These are phyloP conservation scores for Singerocomus rubriflavus DNA, from an alignment of 1,284 basidiomycete genomes.

Conservation along the genomic window DNA sequence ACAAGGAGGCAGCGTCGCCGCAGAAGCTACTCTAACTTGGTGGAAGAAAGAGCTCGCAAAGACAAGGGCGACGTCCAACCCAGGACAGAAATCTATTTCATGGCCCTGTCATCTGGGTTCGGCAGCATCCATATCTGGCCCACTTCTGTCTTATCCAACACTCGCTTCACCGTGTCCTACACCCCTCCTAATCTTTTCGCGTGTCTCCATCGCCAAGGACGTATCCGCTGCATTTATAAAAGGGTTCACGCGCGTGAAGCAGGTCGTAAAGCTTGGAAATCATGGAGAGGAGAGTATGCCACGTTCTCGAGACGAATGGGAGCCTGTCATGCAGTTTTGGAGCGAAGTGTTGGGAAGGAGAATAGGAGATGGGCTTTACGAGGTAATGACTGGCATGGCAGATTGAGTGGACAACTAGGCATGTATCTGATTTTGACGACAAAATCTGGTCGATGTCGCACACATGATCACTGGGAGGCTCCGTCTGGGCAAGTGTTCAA, in stretches of 20 bases:
- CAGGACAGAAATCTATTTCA: constrained; percentile 5
- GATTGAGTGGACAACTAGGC: constrained; percentile 4
- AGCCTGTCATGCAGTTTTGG: constrained; percentile 85
- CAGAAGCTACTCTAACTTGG: constrained; percentile 58
- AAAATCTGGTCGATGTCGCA: not conserved
- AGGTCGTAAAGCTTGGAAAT: constrained; percentile 33
- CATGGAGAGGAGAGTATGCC: constrained; percentile 61
- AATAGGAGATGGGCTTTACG: constrained; percentile 68
- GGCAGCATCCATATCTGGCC: constrained; percentile 66
- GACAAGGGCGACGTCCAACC: not conserved
- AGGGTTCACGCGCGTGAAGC: constrained; percentile 51
- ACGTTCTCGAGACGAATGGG: constrained; percentile 71
- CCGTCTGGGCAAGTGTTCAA: not conserved
- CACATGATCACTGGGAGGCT: not conserved
- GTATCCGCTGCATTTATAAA: constrained; percentile 53
- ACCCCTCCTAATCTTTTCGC: constrained; percentile 62
- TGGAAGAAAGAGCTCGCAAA: constrained; percentile 28
- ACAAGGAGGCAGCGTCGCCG: constrained; percentile 81
- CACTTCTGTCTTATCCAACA: constrained; percentile 75
- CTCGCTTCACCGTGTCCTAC: constrained; percentile 50
- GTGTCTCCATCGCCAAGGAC: constrained; percentile 44
- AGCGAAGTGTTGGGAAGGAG: constrained; percentile 62
- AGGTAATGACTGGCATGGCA: constrained; percentile 54
- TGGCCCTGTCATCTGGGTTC: constrained; percentile 51
- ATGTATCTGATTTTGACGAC: not conserved